phyloP scores from a whole-genome alignment of 352 stramenopile genomes.

The Pythium aphanidermatum region DNA sequence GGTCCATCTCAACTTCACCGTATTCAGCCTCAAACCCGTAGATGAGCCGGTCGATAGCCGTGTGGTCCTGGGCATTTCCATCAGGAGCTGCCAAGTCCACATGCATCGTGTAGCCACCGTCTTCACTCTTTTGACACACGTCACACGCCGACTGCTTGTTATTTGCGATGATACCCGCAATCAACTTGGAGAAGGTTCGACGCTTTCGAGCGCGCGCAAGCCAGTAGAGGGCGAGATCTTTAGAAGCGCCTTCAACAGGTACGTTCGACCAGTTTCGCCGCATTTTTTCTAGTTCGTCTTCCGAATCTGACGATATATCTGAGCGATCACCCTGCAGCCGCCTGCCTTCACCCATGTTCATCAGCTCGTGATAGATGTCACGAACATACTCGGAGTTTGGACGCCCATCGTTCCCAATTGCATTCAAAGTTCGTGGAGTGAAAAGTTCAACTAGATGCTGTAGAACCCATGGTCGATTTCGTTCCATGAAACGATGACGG shows the following conservation, averaged over 20 bases:
- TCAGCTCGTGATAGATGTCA: slow-evolving; percentile 95
- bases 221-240: slow-evolving; percentile 91
- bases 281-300: slow-evolving; percentile 88
- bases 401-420: slow-evolving; percentile 50
- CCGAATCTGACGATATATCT: slow-evolving; percentile 91
- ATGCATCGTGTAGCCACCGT: slow-evolving; percentile 66
- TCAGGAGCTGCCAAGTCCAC: slow-evolving; percentile 78
- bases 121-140: slow-evolving; percentile 68
- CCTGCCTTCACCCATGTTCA: slow-evolving; percentile 89
- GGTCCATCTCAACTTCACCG: slow-evolving; percentile 79
- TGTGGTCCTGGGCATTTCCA: slow-evolving; percentile 55
- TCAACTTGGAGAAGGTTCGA: slow-evolving; percentile 85
- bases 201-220: slow-evolving; percentile 91
- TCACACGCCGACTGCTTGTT: slow-evolving; percentile 83
- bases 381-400: slow-evolving; percentile 93
- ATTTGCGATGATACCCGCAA: slow-evolving; percentile 73
- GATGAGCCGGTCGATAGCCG: slow-evolving; percentile 74
- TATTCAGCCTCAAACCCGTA: slow-evolving; percentile 77
- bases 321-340: slow-evolving; percentile 83
- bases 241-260: slow-evolving; percentile 73
- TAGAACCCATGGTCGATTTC: slow-evolving; percentile 96
- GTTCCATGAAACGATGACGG: slow-evolving; percentile 94
- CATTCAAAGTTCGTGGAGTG: slow-evolving; percentile 88
- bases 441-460: slow-evolving; percentile 96
- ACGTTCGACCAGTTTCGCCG: slow-evolving; percentile 82